These are phyloP conservation scores for Candida sp. DNA, from an alignment of 1,139 yeast species.

Conservation along the genomic window DNA sequence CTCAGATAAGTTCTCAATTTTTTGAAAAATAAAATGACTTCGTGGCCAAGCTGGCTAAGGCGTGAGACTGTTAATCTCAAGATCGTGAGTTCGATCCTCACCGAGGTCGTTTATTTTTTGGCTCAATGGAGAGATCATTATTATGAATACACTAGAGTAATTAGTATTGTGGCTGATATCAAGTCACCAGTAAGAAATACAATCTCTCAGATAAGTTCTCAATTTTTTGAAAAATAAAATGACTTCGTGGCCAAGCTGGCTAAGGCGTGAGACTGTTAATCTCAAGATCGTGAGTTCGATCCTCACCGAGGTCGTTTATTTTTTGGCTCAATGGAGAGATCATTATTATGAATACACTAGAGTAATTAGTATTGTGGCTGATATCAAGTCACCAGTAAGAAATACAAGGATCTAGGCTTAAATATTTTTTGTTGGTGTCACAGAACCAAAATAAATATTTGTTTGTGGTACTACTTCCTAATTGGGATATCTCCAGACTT, in stretches of 20 bases:
- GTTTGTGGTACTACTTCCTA: too few relatives aligned
- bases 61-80: constrained; percentile 42
- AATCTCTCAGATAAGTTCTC: too few relatives aligned
- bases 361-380: too few relatives aligned
- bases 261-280: constrained; percentile 44
- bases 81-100: constrained; percentile 42
- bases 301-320: constrained; percentile 30
- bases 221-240: background rate
- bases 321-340: background rate
- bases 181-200: too few relatives aligned
- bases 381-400: too few relatives aligned
- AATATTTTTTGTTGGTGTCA: too few relatives aligned
- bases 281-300: constrained; percentile 42
- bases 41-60: constrained; percentile 45
- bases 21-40: constrained; percentile 15
- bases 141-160: background rate
- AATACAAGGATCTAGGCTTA: too few relatives aligned
- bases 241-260: constrained; percentile 44
- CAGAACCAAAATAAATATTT: too few relatives aligned
- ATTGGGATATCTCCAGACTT: too few relatives aligned
- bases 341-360: background rate
- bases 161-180: too few relatives aligned
- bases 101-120: constrained; percentile 22
- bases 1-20: too few relatives aligned
- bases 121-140: background rate